Evolutionary conservation across 805 yeast genomes (phyloP).

Genomic region (Wickerhamomyces alni): DNA sequence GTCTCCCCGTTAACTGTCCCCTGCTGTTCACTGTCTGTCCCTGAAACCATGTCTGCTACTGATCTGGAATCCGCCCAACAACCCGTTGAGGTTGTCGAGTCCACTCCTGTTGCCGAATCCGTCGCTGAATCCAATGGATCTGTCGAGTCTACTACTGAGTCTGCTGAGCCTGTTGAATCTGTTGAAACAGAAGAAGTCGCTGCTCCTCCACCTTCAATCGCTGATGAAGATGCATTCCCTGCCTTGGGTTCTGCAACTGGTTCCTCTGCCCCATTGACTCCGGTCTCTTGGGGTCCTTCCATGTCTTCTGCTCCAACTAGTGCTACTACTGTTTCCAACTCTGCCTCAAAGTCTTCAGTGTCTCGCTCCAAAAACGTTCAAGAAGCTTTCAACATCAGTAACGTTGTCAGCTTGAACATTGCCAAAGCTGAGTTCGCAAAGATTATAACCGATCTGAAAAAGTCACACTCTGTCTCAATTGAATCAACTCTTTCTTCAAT

Average conservation of each 20-base stretch:
- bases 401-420: conserved; percentile 59
- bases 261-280: conserved; percentile 22
- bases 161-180: conserved; percentile 5
- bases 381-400: conserved; percentile 72
- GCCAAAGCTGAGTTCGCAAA: conserved; percentile 63
- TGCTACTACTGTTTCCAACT: conserved; percentile 17
- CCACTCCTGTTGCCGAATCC: conserved; percentile 1
- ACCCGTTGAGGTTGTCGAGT: conserved; percentile 1
- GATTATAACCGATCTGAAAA: conserved; percentile 57
- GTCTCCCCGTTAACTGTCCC: conserved; percentile 2
- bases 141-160: neutral
- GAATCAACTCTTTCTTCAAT: conserved; percentile 78
- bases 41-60: conserved; percentile 3
- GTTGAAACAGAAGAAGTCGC: conserved; percentile 2
- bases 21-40: conserved; percentile 8
- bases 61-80: neutral
- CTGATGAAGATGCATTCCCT: conserved; percentile 58
- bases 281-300: conserved; percentile 38
- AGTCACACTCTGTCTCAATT: conserved; percentile 55
- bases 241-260: conserved; percentile 47
- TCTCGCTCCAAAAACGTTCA: conserved; percentile 59
- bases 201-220: conserved; percentile 32
- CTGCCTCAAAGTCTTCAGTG: conserved; percentile 19
- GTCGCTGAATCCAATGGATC: neutral
- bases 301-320: conserved; percentile 25